Percentiles rank a stretch among this genome's conserved stretches.
Evolutionary conservation across 2,329 filamentous ascomycete species (phyloP).

Genomic region (Bisporella sp.): DNA sequence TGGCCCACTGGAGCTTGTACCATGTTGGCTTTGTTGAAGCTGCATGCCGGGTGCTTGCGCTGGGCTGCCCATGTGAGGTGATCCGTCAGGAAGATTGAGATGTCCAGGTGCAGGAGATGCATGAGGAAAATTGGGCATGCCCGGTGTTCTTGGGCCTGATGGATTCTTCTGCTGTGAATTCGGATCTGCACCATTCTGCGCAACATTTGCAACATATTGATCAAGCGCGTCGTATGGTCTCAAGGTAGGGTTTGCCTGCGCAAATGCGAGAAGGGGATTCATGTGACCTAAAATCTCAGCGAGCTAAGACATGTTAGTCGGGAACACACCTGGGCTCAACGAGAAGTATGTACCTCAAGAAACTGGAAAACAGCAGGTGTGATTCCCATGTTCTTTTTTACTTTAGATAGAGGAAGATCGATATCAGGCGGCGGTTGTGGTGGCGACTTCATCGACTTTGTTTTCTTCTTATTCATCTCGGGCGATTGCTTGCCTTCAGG

Average conservation of each 20-base stretch:
- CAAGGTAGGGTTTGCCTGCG: slow-evolving; percentile 45
- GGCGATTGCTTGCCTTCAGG: slow-evolving; percentile 51
- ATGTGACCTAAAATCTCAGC: slow-evolving; percentile 61
- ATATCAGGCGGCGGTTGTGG: slow-evolving; percentile 52
- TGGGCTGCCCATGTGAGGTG: slow-evolving; percentile 55
- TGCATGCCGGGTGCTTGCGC: slow-evolving; percentile 58
- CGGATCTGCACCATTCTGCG: slow-evolving; percentile 15
- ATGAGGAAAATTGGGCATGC: slow-evolving; percentile 40
- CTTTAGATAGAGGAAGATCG: slow-evolving; percentile 50
- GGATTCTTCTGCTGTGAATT: slow-evolving; percentile 16
- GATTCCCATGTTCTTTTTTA: slow-evolving; percentile 51
- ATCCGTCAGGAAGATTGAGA: slow-evolving; percentile 51
- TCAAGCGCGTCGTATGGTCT: slow-evolving; percentile 53
- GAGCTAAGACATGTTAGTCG: slow-evolving; percentile 38
- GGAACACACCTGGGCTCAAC: slow-evolving; percentile 3
- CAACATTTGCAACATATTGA: slow-evolving; percentile 48
- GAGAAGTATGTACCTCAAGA: slow-evolving; percentile 43
- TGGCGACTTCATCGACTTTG: slow-evolving; percentile 52
- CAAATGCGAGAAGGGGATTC: slow-evolving; percentile 55
- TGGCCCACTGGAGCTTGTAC: slow-evolving; percentile 57
- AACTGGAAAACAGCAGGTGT: slow-evolving; percentile 57
- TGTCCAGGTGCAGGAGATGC: slow-evolving; percentile 54
- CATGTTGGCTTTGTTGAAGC: slow-evolving; percentile 61
- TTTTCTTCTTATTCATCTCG: slow-evolving; percentile 63
- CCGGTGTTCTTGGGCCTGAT: slow-evolving; percentile 23